A percentile compares a stretch with the other conserved stretches of the same genome.
phyloP scores from a whole-genome alignment of 1,284 basidiomycete genomes.

The Fomitopsis palustris region DNA sequence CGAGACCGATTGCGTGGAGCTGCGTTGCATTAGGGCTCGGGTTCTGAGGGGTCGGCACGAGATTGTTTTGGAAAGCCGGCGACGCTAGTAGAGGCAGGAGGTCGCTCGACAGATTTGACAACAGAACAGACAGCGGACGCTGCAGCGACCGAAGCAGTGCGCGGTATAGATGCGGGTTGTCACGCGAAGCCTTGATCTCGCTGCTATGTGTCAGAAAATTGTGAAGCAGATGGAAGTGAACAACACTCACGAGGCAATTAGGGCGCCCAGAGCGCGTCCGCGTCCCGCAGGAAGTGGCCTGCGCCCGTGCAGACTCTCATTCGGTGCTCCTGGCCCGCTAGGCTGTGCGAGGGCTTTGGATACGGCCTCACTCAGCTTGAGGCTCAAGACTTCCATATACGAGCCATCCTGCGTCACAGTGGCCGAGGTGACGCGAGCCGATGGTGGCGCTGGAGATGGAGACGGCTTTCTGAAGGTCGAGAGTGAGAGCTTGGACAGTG shows the following conservation, averaged over 20 bases:
- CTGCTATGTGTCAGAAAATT: constrained; percentile 35
- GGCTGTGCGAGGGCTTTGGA: constrained; percentile 70
- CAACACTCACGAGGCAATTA: constrained; percentile 63
- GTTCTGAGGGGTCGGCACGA: constrained; percentile 45
- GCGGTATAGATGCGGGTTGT: constrained; percentile 60
- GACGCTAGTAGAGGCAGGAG: constrained; percentile 65
- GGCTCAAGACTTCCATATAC: constrained; percentile 69
- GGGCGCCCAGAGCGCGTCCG: constrained; percentile 57
- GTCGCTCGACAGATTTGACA: constrained; percentile 63
- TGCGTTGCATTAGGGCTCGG: constrained; percentile 64
- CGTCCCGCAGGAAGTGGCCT: constrained; percentile 68
- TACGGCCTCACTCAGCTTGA: constrained; percentile 78
- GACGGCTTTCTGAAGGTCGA: constrained; percentile 49
- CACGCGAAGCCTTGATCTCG: constrained; percentile 60
- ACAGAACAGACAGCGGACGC: constrained; percentile 68
- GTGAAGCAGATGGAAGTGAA: constrained; percentile 11
- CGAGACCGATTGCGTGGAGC: constrained; percentile 62
- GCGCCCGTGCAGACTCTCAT: constrained; percentile 56
- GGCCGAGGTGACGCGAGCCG: constrained; percentile 34
- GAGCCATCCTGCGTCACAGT: constrained; percentile 70
- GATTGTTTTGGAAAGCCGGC: constrained; percentile 51
- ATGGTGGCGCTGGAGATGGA: constrained; percentile 30
- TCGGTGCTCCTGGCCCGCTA: constrained; percentile 41
- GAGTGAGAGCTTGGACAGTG: constrained; percentile 56
- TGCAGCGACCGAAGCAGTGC: constrained; percentile 72